Percentiles rank a stretch among this genome's conserved stretches.
phyloP scores from a whole-genome alignment of 768 basidiomycete species.

The Russula earlei region DNA sequence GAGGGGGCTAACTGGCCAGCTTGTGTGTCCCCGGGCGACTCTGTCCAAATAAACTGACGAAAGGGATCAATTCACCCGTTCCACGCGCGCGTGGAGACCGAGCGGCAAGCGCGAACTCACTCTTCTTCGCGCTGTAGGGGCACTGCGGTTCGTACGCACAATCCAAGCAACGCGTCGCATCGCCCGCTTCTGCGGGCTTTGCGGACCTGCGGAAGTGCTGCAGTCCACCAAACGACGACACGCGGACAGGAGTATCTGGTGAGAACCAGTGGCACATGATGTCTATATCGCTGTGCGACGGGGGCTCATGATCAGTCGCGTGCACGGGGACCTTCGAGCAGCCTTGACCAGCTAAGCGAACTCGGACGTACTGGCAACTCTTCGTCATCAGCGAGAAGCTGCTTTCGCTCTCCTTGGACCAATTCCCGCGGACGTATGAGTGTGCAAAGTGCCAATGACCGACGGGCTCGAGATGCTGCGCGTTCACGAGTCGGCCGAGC shows the following conservation, averaged over 20 bases:
- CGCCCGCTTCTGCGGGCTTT: conserved; percentile 63
- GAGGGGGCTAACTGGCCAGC: conserved; percentile 60
- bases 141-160: conserved; percentile 67
- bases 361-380: conserved; percentile 81
- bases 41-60: conserved; percentile 69
- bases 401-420: conserved; percentile 58
- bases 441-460: conserved; percentile 87
- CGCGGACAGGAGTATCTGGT: conserved; percentile 51
- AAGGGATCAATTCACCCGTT: background rate
- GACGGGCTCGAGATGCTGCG: conserved; percentile 78
- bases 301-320: background rate
- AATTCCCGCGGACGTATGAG: conserved; percentile 79
- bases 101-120: conserved; percentile 30
- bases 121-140: conserved; percentile 80
- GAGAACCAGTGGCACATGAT: conserved; percentile 70
- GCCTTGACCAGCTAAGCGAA: too few relatives aligned
- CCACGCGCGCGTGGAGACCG: background rate
- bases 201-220: conserved; percentile 66
- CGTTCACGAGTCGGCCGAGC: conserved; percentile 73
- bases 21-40: conserved; percentile 41
- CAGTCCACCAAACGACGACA: conserved; percentile 83
- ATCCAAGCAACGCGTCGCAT: conserved; percentile 63
- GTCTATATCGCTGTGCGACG: conserved; percentile 62
- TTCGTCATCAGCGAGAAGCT: conserved; percentile 85
- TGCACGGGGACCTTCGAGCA: background rate